phyloP scores from a whole-genome alignment of 768 basidiomycete genomes.

The Trametes coccinea region DNA sequence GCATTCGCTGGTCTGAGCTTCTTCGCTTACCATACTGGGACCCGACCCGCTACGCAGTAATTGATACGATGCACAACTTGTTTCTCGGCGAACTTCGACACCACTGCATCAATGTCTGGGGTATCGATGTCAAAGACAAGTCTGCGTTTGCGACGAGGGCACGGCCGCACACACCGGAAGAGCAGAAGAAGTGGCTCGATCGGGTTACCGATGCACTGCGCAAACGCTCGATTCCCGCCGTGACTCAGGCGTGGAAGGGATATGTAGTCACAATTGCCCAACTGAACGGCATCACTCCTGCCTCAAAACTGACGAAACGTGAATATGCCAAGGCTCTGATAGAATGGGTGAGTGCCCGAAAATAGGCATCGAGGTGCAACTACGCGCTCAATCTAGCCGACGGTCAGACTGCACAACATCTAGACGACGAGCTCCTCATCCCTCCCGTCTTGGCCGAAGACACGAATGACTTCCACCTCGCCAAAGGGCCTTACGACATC shows the following conservation, averaged over 20 bases:
- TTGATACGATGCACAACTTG: constrained; percentile 46
- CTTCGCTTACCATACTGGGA: constrained; percentile 43
- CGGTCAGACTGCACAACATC: too few species aligned
- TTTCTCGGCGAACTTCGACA: constrained; percentile 36
- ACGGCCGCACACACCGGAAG: not conserved
- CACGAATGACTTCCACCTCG: not conserved
- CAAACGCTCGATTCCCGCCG: too few species aligned
- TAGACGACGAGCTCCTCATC: too few species aligned
- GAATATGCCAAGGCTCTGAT: not conserved
- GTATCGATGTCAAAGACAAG: not conserved
- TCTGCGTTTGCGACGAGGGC: not conserved
- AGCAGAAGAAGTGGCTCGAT: not conserved
- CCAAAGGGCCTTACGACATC: not conserved
- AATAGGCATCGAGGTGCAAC: too few species aligned
- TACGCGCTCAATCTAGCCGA: too few species aligned
- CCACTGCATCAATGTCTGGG: constrained; percentile 33
- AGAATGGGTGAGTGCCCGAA: not conserved
- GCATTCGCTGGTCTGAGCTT: constrained; percentile 33
- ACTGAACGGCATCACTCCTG: not conserved
- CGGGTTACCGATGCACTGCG: not conserved
- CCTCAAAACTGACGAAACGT: not conserved
- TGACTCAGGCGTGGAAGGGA: not conserved
- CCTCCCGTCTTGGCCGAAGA: too few species aligned
- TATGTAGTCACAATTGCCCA: not conserved
- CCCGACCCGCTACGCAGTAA: constrained; percentile 30